phyloP scores from a whole-genome alignment of 345 rosid species.

The Citrus maxima region DNA sequence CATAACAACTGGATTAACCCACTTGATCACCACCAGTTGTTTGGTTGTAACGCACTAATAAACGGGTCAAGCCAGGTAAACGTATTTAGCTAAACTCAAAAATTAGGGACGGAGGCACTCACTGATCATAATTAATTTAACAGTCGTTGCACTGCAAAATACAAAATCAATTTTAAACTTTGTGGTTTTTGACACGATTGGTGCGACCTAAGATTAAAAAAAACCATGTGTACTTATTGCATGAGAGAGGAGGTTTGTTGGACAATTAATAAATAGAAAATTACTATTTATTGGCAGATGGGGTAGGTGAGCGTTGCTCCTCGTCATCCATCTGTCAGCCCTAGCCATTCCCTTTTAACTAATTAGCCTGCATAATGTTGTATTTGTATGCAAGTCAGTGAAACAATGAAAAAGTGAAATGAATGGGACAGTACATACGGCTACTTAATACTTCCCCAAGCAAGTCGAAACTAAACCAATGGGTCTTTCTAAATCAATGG shows the following conservation, averaged over 20 bases:
- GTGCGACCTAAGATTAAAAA: background rate
- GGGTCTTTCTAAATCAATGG: too few relatives aligned
- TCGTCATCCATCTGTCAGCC: conserved; percentile 32
- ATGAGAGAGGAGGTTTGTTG: background rate
- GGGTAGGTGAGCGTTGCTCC: conserved; percentile 27
- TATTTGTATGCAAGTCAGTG: too few relatives aligned
- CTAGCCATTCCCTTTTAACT: background rate
- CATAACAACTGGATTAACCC: conserved; percentile 11
- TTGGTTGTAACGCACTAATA: conserved; percentile 26
- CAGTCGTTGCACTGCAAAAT: background rate
- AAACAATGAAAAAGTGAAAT: too few relatives aligned
- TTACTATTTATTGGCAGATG: background rate
- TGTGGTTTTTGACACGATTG: background rate
- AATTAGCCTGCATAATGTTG: too few relatives aligned
- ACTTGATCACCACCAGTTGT: background rate
- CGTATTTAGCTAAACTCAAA: background rate
- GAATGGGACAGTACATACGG: too few relatives aligned
- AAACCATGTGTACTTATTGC: background rate
- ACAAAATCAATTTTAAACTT: background rate
- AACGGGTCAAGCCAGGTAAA: too few relatives aligned
- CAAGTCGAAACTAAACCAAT: too few relatives aligned
- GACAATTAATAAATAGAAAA: background rate
- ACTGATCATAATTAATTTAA: background rate
- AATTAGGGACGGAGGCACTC: conserved; percentile 30
- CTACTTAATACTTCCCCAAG: too few relatives aligned